Conservation (phyloP, 1,284 basidiomycete genomes). For the Kwoniella shivajii region DNA sequence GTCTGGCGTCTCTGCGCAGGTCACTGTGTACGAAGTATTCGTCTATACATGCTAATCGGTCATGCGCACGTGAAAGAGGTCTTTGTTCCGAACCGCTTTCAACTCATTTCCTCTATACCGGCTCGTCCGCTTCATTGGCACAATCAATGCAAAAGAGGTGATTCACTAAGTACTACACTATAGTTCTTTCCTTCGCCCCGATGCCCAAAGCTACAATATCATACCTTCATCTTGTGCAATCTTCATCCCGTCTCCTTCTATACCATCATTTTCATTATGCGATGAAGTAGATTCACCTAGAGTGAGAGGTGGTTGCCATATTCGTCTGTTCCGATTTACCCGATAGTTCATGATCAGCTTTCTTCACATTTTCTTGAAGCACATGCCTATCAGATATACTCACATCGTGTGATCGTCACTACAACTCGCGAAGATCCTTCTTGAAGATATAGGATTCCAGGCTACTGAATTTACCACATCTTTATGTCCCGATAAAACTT, state of each 20-base stretch:
- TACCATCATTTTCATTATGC: neutral
- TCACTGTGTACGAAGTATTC: too few relatives aligned
- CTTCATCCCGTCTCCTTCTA: neutral
- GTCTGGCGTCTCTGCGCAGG: too few relatives aligned
- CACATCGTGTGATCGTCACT: constrained; percentile 79
- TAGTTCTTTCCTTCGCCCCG: too few relatives aligned
- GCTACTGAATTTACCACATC: constrained; percentile 94
- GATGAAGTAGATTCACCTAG: constrained; percentile 30
- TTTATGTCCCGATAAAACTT: constrained; percentile 77
- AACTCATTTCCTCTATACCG: too few relatives aligned
- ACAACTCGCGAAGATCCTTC: constrained; percentile 89
- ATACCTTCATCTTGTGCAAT: constrained; percentile 7
- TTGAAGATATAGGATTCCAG: constrained; percentile 82
- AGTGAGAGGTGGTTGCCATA: constrained; percentile 33
- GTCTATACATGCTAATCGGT: too few relatives aligned
- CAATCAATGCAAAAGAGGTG: too few relatives aligned
- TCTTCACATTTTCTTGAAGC: neutral
- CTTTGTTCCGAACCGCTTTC: too few relatives aligned
- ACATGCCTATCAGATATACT: constrained; percentile 17
- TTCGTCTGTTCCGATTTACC: constrained; percentile 16
- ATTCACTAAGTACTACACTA: too few relatives aligned
- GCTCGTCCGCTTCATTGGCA: too few relatives aligned
- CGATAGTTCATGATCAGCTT: neutral
- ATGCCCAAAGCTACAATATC: neutral
- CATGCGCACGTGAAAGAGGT: too few relatives aligned